Base-by-base conservation (phyloP, 2,329 filamentous ascomycete genomes). In the Aurifilum marmelostoma region DNA sequence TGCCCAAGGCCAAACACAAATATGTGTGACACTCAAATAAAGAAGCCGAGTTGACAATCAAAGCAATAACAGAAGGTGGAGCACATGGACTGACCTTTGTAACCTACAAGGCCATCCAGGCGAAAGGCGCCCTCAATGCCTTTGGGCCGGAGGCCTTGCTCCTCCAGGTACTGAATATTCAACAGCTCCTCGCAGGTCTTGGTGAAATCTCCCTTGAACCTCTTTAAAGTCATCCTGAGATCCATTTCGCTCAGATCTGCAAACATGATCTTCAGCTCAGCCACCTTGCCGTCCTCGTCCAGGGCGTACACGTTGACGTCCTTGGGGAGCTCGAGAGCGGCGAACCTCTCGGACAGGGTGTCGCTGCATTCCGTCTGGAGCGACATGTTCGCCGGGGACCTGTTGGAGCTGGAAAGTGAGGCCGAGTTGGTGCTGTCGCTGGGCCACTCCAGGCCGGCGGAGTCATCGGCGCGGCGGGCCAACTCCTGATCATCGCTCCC, bases 41-140 rank as follows among this genome's bases (percentile, higher is more conserved):
- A 27, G 12, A 1, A 27, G 5, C 52, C 14, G 56, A 11, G 29
- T 37, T 2, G 18, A 37, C 29, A 37, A 24, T 24, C 11, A 1
- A 37, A 8, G 24, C 1, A 2, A 43, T 11, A 43, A 27, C 27
- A 34, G 76, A 75, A 37, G 16, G 0, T 29, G 6, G 16, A n/a
- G 4, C 21, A 47, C 43, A 52, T 8, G 24, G n/a, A 37, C 73
- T 69, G 76, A 76, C 52, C 76, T 79, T 82, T 75, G 8, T 72
- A 71, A 27, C 65, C 75, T 0, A 77, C 77, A 0, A 80, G 77
- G 21, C 83, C 79, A 21, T 88, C 84, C 0, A 85, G 84, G 52
- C 88, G 84, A 29, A 88, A 89, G 76, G 97, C 97, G 0, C 88
- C 93, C 69, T 97, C 93, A n/a, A 97, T 83, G 0, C 94, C 92